These are phyloP conservation scores for Nepenthes alata DNA, from an alignment of 179 eudicot genomes.

Conservation along the genomic window DNA sequence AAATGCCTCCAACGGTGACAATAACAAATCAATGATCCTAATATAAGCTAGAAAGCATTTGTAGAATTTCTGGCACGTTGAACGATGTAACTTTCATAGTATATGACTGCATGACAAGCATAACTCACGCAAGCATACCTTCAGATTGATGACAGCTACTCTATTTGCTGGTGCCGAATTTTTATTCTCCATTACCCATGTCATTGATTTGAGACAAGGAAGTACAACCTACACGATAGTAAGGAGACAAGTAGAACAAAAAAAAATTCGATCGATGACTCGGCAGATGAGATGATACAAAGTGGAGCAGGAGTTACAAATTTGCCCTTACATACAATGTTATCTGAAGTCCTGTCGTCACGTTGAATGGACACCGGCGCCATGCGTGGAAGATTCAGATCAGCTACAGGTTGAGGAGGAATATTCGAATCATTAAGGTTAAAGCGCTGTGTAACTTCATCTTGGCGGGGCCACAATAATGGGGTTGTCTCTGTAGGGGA, in stretches of 20 bases:
- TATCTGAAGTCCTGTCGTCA: slow-evolving; percentile 25
- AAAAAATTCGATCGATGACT: background rate
- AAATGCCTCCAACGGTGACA: too few species aligned
- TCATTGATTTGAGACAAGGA: slow-evolving; percentile 87
- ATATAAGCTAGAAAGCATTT: background rate
- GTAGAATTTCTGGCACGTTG: background rate
- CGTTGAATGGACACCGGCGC: slow-evolving; percentile 26
- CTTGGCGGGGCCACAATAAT: slow-evolving; percentile 36
- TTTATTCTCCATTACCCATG: slow-evolving; percentile 87
- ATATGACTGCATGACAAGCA: background rate
- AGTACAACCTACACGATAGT: slow-evolving; percentile 33
- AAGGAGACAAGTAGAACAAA: slow-evolving; percentile 1
- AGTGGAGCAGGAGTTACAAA: slow-evolving; percentile 4
- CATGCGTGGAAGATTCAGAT: slow-evolving; percentile 26
- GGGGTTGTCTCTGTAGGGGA: slow-evolving; percentile 17
- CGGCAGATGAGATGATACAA: background rate
- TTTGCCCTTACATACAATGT: slow-evolving; percentile 16
- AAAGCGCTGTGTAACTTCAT: slow-evolving; percentile 21
- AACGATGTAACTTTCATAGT: too few species aligned
- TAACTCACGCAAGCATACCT: slow-evolving; percentile 31
- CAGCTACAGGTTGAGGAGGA: slow-evolving; percentile 19
- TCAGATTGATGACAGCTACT: slow-evolving; percentile 72
- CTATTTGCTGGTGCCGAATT: slow-evolving; percentile 57
- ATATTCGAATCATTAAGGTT: slow-evolving; percentile 27
- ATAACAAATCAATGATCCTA: background rate